Conservation (phyloP, 495 filamentous ascomycete species). For the Amphirosellinia nigrospora region DNA sequence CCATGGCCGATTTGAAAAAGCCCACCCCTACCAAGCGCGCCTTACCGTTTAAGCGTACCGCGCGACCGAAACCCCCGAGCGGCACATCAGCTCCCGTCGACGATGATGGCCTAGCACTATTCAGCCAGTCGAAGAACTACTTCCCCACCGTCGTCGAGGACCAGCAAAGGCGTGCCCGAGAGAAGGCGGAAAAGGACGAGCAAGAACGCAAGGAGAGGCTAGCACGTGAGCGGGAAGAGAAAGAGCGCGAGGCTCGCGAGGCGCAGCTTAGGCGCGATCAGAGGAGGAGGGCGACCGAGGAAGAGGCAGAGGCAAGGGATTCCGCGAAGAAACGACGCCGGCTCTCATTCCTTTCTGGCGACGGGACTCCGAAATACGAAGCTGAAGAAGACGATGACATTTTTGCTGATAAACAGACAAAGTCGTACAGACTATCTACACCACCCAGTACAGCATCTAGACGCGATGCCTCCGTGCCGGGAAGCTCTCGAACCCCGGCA, state of each 20-base stretch:
- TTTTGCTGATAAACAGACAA: slow-evolving; percentile 17
- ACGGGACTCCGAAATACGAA: slow-evolving; percentile 27
- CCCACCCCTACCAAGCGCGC: slow-evolving; percentile 55
- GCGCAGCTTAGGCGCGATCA: slow-evolving; percentile 29
- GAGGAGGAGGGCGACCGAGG: not conserved
- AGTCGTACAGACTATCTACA: slow-evolving; percentile 24
- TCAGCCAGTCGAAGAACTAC: slow-evolving; percentile 68
- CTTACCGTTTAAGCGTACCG: slow-evolving; percentile 73
- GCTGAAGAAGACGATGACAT: slow-evolving; percentile 28
- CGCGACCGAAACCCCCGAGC: slow-evolving; percentile 50
- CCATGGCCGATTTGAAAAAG: slow-evolving; percentile 32
- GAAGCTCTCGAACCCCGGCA: slow-evolving; percentile 15
- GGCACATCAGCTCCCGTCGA: slow-evolving; percentile 32
- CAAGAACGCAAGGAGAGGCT: slow-evolving; percentile 29
- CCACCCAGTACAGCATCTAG: slow-evolving; percentile 29
- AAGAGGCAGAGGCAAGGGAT: slow-evolving; percentile 34
- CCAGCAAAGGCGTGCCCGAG: slow-evolving; percentile 47
- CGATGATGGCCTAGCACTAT: slow-evolving; percentile 63
- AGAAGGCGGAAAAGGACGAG: slow-evolving; percentile 41
- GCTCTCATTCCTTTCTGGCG: slow-evolving; percentile 27
- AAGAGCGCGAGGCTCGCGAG: slow-evolving; percentile 33
- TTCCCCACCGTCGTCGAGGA: slow-evolving; percentile 67
- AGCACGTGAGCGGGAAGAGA: slow-evolving; percentile 36
- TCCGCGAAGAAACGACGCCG: slow-evolving; percentile 39
- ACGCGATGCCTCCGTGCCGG: slow-evolving; percentile 8